A percentile compares a stretch with the other conserved stretches of the same genome.
Evolutionary conservation across 345 rosid genomes (phyloP).

Genomic region (Gossypium bickii): DNA sequence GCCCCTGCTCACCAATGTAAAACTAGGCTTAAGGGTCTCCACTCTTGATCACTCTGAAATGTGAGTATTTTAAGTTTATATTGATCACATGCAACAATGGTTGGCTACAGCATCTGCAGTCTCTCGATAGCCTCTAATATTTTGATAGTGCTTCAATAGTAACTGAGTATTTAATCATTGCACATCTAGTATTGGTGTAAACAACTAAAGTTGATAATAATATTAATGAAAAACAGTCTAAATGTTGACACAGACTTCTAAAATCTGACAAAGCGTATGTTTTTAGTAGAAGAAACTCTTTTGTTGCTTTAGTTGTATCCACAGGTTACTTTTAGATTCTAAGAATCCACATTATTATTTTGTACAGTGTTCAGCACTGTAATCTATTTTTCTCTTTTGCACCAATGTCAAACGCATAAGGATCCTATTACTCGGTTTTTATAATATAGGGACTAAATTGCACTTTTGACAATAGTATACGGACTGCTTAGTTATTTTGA

Average conservation of each 20-base stretch:
- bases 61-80: conserved; percentile 37
- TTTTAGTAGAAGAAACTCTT: too few relatives aligned
- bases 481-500: background rate
- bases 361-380: too few relatives aligned
- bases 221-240: background rate
- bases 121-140: background rate
- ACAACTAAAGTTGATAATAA: background rate
- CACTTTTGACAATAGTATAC: background rate
- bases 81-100: too few relatives aligned
- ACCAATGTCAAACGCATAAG: background rate
- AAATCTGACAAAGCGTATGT: too few relatives aligned
- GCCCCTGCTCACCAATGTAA: conserved; percentile 36
- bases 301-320: too few relatives aligned
- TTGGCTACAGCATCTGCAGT: background rate
- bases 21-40: conserved; percentile 66
- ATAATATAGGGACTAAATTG: too few relatives aligned
- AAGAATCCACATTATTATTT: too few relatives aligned
- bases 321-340: too few relatives aligned
- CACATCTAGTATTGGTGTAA: background rate
- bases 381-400: too few relatives aligned
- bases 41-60: conserved; percentile 55
- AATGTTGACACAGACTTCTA: too few relatives aligned
- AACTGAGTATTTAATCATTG: background rate
- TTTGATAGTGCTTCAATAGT: background rate
- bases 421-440: background rate